Conservation (phyloP, 2,329 filamentous ascomycete species). For the Colletotrichum somersetense region DNA sequence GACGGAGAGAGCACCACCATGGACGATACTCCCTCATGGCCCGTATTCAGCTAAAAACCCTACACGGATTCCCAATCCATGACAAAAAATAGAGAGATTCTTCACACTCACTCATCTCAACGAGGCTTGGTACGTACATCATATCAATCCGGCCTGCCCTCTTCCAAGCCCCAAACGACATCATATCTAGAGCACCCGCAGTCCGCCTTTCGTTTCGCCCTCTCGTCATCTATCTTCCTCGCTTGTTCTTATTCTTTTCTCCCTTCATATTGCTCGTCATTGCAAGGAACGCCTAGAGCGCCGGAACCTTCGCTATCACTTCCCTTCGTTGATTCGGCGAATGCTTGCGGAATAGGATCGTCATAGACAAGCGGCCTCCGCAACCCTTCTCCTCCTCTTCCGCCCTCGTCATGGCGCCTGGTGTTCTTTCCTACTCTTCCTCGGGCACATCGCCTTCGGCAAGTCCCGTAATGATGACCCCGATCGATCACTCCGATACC, state of each 20-base stretch:
- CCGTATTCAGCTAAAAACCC: slow-evolving; percentile 40
- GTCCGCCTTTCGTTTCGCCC: slow-evolving; percentile 37
- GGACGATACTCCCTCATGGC: slow-evolving; percentile 8
- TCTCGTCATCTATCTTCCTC: slow-evolving; percentile 13
- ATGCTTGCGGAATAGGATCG: slow-evolving; percentile 34
- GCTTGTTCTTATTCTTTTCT: background rate
- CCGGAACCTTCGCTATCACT: slow-evolving; percentile 33
- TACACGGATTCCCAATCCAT: slow-evolving; percentile 24
- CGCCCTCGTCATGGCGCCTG: slow-evolving; percentile 41
- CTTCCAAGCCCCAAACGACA: slow-evolving; percentile 26
- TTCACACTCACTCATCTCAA: slow-evolving; percentile 42
- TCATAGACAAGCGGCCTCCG: slow-evolving; percentile 37
- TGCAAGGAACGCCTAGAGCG: slow-evolving; percentile 39
- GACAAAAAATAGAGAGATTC: slow-evolving; percentile 19
- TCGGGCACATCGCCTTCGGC: slow-evolving; percentile 42
- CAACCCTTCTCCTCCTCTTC: slow-evolving; percentile 22
- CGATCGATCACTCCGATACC: slow-evolving; percentile 41
- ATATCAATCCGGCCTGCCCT: slow-evolving; percentile 39
- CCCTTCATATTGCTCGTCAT: background rate
- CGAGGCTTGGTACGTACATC: slow-evolving; percentile 40
- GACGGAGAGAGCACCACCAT: slow-evolving; percentile 37
- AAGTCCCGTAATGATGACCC: slow-evolving; percentile 43
- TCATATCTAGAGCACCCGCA: slow-evolving; percentile 33
- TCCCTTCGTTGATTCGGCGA: slow-evolving; percentile 39
- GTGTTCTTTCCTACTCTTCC: slow-evolving; percentile 42